Percentiles rank a stretch among this genome's conserved stretches.
Conservation (phyloP, 306 rosid species). For the Acacia confusa region DNA sequence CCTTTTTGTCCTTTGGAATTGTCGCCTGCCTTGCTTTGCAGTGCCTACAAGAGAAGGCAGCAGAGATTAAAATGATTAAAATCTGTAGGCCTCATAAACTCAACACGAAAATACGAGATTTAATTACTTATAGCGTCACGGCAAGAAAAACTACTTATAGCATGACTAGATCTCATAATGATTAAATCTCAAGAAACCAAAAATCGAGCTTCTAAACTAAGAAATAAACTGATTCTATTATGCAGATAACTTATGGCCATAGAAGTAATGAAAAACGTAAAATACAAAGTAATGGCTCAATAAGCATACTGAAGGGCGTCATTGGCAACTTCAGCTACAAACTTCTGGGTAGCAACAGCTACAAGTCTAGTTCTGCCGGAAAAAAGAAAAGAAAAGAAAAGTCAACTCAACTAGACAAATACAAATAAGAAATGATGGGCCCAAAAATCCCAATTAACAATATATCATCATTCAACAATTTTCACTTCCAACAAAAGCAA, state of each 20-base stretch:
- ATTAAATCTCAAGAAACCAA: constrained; percentile 22
- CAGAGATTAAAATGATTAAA: constrained; percentile 35
- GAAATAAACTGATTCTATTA: not conserved
- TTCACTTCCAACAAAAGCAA: constrained; percentile 22
- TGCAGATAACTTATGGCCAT: not conserved
- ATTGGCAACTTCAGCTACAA: constrained; percentile 82
- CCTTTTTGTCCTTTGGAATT: constrained; percentile 88
- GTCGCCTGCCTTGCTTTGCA: constrained; percentile 88
- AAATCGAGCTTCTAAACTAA: not conserved
- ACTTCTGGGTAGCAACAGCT: constrained; percentile 87
- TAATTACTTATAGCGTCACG: constrained; percentile 2
- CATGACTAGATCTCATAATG: constrained; percentile 14
- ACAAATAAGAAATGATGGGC: constrained; percentile 2
- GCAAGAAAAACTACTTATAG: not conserved
- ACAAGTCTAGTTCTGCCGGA: constrained; percentile 70
- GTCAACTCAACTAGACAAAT: constrained; percentile 5
- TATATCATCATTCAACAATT: constrained; percentile 11
- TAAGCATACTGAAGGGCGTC: constrained; percentile 69
- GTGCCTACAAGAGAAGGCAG: constrained; percentile 55
- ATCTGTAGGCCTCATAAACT: constrained; percentile 26
- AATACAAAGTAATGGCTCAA: constrained; percentile 11
- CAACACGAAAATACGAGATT: not conserved
- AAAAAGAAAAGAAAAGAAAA: not conserved
- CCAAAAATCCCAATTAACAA: constrained; percentile 3
- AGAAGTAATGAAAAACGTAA: not conserved